A percentile compares a stretch with the other conserved stretches of the same genome.
These are phyloP conservation scores for Fusarium graminum DNA, from an alignment of 2,329 filamentous ascomycete species.

Conservation along the genomic window DNA sequence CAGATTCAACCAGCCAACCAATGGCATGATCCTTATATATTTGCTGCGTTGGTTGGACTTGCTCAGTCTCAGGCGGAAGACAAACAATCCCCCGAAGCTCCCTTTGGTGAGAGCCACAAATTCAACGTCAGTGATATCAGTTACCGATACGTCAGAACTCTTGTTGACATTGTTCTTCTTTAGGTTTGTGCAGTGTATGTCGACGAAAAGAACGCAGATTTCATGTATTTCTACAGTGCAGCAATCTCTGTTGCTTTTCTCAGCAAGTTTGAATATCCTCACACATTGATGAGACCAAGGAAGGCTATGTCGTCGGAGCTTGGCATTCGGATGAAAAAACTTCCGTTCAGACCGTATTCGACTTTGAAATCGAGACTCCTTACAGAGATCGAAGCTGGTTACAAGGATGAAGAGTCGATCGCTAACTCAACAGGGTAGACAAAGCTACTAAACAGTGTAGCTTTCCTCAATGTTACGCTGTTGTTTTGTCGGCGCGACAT, in stretches of 20 bases:
- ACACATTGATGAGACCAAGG: conserved; percentile 10
- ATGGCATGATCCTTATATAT: conserved; percentile 44
- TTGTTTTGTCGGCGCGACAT: conserved; percentile 18
- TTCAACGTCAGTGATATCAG: conserved; percentile 36
- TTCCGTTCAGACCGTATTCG: conserved; percentile 38
- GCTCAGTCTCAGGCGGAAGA: conserved; percentile 44
- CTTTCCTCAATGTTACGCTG: background rate
- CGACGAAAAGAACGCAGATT: conserved; percentile 38
- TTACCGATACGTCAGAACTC: background rate
- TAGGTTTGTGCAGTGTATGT: conserved; percentile 34
- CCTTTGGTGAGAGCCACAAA: background rate
- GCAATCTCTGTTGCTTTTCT: conserved; percentile 36
- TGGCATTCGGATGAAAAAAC: conserved; percentile 20
- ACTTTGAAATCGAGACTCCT: conserved; percentile 32
- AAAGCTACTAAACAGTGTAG: background rate
- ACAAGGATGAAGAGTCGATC: background rate
- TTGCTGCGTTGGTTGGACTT: conserved; percentile 43
- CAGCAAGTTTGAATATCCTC: conserved; percentile 44
- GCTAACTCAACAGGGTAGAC: background rate
- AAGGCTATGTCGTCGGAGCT: conserved; percentile 8
- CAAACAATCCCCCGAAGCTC: background rate
- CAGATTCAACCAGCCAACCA: conserved; percentile 37
- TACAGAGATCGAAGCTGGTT: conserved; percentile 11
- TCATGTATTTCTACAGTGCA: conserved; percentile 43
- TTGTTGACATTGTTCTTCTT: background rate